Evolutionary conservation across 169 alveolate genomes (phyloP), one percentile per base, ranked within the genome.

Genomic region (Plasmodium billcollinsi): DNA sequence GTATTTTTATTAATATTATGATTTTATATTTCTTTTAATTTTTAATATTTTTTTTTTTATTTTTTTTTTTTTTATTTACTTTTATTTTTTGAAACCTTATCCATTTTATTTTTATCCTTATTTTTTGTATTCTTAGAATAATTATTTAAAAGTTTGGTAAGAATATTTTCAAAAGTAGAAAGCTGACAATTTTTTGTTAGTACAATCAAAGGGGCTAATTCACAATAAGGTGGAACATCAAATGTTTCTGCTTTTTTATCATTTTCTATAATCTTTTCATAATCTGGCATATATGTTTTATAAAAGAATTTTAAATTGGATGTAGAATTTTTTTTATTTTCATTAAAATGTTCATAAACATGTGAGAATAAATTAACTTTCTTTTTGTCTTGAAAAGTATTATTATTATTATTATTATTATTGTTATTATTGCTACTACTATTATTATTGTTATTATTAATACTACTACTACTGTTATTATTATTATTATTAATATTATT

Each of bases 201-300:
- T 14, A 88, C 89, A 45, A 76, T 91, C 61, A 94, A 88, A 15
- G 92, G 90, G 5, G 94, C 93, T 18, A 94, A 73, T 63, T 94
- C 96, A 75, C 96, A 94, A 88, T 94, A 94, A 3, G 96, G 96
- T 11, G 96, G 96, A 1, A 88, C 92, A 69, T 74, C 92, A 45
- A 80, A 66, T 4, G 83, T 80, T 43, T 80, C 90, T 9, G 72
- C 70, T 50, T 80, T 80, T 49, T 80, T 80, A n/a, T 80, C 90
- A 63, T 80, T 80, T n/a, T 80, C 90, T 8, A 80, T 80, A 14
- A 80, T 80, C 8, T 80, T 80, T 72, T 80, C 90, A 20, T 80
- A 80, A 56, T 80, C 90, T 5, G 90, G 90, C 90, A 80, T 80
- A 21, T 80, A 80, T 21, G 90, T 80, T 80, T 80, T 80, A 63